phyloP scores from a whole-genome alignment of 768 basidiomycete genomes.

The Naganishia vaughanmartiniae region DNA sequence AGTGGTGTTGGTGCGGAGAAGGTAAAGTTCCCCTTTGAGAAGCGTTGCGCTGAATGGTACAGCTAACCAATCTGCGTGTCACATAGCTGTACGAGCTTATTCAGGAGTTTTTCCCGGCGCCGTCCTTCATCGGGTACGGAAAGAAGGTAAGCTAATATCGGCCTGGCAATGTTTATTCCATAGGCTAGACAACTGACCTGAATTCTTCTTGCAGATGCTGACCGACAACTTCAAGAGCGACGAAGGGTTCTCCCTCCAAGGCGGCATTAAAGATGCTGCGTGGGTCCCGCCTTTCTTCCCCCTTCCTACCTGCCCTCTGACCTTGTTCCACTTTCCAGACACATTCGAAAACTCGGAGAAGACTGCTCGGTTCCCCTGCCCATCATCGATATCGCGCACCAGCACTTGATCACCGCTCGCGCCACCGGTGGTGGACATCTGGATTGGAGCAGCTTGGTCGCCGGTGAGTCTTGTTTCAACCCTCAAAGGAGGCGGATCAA shows the following conservation, averaged over 20 bases:
- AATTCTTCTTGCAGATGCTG: constrained; percentile 58
- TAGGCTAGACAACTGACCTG: background rate
- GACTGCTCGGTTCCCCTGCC: constrained; percentile 55
- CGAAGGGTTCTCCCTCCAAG: constrained; percentile 73
- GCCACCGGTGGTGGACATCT: constrained; percentile 67
- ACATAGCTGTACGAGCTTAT: constrained; percentile 39
- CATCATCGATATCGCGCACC: constrained; percentile 60
- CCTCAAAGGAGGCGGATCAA: constrained; percentile 65
- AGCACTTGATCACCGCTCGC: constrained; percentile 74
- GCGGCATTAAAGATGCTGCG: constrained; percentile 82
- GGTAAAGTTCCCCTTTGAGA: constrained; percentile 49
- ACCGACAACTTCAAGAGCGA: constrained; percentile 71
- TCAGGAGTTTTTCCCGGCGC: constrained; percentile 68
- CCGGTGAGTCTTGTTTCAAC: constrained; percentile 58
- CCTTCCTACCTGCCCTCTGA: constrained; percentile 54
- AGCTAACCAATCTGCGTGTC: background rate
- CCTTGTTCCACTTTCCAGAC: constrained; percentile 22
- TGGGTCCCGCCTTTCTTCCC: constrained; percentile 41
- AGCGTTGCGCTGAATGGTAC: background rate
- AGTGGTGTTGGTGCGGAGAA: constrained; percentile 69
- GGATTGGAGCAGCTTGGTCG: constrained; percentile 81
- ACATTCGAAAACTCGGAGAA: constrained; percentile 66
- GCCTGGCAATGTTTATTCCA: background rate
- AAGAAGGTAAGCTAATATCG: constrained; percentile 33
- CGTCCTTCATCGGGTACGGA: constrained; percentile 55